phyloP scores from a whole-genome alignment of 306 rosid genomes.

The Castanospermum australe region DNA sequence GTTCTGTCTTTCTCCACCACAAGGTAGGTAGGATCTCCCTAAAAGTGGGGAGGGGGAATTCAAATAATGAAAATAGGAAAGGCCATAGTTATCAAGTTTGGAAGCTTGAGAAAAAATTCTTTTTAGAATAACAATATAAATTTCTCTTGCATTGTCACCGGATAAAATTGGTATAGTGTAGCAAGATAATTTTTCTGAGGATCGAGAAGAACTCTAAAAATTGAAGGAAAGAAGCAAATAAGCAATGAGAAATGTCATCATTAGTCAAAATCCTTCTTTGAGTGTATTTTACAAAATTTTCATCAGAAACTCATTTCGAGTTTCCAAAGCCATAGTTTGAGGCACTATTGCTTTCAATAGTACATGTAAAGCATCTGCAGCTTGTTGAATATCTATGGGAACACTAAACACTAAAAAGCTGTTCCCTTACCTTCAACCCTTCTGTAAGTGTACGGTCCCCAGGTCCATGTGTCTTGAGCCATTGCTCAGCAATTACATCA shows the following conservation, averaged over 20 bases:
- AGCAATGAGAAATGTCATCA: not conserved
- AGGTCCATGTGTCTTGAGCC: conserved; percentile 89
- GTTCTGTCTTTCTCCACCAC: conserved; percentile 87
- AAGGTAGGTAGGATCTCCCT: conserved; percentile 97
- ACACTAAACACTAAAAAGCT: not conserved
- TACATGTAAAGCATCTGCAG: not conserved
- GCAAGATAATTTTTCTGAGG: not conserved
- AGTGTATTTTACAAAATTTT: not conserved
- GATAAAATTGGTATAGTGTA: not conserved
- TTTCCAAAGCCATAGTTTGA: not conserved
- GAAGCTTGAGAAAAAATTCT: not conserved
- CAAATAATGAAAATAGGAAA: not conserved
- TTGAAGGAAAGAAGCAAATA: not conserved
- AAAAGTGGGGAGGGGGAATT: not conserved
- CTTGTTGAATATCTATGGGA: not conserved
- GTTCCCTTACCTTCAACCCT: conserved; percentile 68
- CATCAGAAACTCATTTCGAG: not conserved
- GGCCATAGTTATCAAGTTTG: not conserved
- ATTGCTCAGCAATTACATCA: conserved; percentile 67
- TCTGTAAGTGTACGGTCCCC: conserved; percentile 93
- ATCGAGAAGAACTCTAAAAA: not conserved
- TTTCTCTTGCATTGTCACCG: not conserved
- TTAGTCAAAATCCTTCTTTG: not conserved
- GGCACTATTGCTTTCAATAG: not conserved
- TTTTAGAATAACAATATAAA: not conserved